Evolutionary conservation across 1,284 basidiomycete species (phyloP).

Genomic region (Austroboletus olivaceoglutinosus): DNA sequence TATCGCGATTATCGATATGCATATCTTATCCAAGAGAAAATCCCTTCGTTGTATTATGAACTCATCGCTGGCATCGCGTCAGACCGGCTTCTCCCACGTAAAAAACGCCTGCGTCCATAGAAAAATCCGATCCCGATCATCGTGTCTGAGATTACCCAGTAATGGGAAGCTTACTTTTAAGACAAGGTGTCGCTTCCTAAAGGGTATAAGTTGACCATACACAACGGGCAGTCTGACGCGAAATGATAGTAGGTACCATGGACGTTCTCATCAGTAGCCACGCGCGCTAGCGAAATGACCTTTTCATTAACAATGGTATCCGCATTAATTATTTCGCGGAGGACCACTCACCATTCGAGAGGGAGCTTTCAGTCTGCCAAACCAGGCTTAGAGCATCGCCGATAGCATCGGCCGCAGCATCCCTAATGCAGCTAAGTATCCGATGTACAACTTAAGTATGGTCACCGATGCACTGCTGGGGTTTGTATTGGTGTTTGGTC

Average conservation of each 20-base stretch:
- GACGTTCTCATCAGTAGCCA: background rate
- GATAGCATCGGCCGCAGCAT: conserved; percentile 20
- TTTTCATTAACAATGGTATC: conserved; percentile 3
- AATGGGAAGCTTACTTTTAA: conserved; percentile 13
- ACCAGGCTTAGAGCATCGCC: conserved; percentile 10
- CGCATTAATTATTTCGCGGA: background rate
- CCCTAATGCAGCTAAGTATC: conserved; percentile 7
- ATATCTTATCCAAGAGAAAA: conserved; percentile 20
- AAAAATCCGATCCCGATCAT: conserved; percentile 15
- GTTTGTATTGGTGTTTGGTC: too few relatives aligned
- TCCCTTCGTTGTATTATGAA: conserved; percentile 3
- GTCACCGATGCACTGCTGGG: background rate
- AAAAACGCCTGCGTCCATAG: conserved; percentile 3
- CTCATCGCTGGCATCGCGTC: conserved; percentile 9
- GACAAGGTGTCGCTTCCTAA: conserved; percentile 13
- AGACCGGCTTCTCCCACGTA: conserved; percentile 24
- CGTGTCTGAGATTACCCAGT: conserved; percentile 9
- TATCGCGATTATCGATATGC: conserved; percentile 21
- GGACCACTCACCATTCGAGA: background rate
- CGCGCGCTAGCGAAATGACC: background rate
- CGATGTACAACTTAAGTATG: background rate
- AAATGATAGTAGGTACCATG: conserved; percentile 7
- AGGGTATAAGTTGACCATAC: conserved; percentile 17
- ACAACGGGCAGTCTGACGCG: conserved; percentile 14
- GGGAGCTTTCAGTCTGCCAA: conserved; percentile 6